Conservation (phyloP, 2,329 filamentous ascomycete species). For the Botrytis byssoidea region DNA sequence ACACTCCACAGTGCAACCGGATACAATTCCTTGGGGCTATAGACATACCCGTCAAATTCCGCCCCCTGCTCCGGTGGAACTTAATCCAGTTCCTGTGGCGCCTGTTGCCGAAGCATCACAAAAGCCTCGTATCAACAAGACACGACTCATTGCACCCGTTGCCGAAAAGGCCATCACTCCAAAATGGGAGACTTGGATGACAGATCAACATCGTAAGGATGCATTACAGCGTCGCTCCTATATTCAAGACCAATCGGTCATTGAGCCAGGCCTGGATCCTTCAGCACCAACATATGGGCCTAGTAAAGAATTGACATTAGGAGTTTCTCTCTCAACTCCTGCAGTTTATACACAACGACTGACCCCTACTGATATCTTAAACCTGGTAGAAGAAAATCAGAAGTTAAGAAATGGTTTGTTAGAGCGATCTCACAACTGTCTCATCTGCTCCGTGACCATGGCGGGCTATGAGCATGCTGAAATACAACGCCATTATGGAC, state of each 20-base stretch:
- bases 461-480: constrained; percentile 24
- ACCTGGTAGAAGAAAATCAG: constrained; percentile 29
- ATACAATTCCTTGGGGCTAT: constrained; percentile 13
- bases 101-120: neutral
- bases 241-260: constrained; percentile 29
- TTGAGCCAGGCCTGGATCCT: constrained; percentile 32
- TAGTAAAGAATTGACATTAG: constrained; percentile 26
- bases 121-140: constrained; percentile 26
- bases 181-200: constrained; percentile 28
- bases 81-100: neutral
- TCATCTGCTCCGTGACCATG: constrained; percentile 28
- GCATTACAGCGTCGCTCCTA: constrained; percentile 29
- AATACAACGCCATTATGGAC: constrained; percentile 26
- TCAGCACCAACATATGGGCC: constrained; percentile 27
- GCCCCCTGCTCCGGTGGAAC: neutral
- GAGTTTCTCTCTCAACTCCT: constrained; percentile 26
- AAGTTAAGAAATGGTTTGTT: constrained; percentile 31
- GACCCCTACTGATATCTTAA: constrained; percentile 32
- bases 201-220: constrained; percentile 27
- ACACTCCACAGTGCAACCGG: neutral
- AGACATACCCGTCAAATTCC: neutral
- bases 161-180: constrained; percentile 22
- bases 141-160: constrained; percentile 23
- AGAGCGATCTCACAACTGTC: constrained; percentile 28
- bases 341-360: constrained; percentile 29